Evolutionary conservation across 2,329 filamentous ascomycete genomes (phyloP).

Genomic region (Beauveria sp.): DNA sequence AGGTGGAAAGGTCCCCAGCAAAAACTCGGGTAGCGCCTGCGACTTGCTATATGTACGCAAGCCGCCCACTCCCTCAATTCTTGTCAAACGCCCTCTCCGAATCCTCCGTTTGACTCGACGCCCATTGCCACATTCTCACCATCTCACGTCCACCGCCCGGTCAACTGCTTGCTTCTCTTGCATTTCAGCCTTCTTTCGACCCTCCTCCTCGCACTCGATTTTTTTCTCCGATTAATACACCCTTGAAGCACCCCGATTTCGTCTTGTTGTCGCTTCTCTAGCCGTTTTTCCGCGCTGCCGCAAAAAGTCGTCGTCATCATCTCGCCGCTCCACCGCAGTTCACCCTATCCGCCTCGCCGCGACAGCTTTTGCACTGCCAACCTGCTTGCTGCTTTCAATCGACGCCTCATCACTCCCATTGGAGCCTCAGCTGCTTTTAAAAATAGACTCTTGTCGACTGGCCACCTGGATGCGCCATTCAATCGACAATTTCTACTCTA

Average conservation of each 20-base stretch:
- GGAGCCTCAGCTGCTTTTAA: neutral
- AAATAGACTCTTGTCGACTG: neutral
- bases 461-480: neutral
- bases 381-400: neutral
- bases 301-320: conserved; percentile 11
- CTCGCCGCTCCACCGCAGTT: conserved; percentile 1
- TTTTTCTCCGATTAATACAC: neutral
- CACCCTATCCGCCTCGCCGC: conserved; percentile 1
- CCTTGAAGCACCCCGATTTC: neutral
- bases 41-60: conserved; percentile 1
- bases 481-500: neutral
- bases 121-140: neutral
- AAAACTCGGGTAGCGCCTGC: neutral
- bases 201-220: neutral
- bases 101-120: neutral
- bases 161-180: neutral
- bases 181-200: neutral
- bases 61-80: neutral
- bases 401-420: neutral
- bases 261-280: neutral
- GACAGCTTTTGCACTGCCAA: conserved; percentile 8
- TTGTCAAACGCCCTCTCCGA: neutral
- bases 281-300: neutral
- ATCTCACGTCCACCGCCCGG: neutral
- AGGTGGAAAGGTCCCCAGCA: neutral